Conservation (phyloP, 352 stramenopile species). For the Globisporangium paroecandrum region DNA sequence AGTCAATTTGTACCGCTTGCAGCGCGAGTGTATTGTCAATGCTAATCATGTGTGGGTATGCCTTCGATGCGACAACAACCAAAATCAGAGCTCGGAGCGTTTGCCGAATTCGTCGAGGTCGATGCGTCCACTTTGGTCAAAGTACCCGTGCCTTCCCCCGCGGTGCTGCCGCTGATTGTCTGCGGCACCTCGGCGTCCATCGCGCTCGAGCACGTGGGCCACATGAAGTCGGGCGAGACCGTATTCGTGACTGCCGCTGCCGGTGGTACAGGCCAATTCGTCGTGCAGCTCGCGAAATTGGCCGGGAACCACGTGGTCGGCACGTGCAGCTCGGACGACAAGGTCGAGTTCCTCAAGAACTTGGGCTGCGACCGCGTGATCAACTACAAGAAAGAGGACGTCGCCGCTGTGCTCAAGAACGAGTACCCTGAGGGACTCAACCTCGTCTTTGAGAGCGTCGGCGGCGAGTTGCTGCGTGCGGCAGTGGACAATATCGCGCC, state of each 20-base stretch:
- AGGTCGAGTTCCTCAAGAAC: constrained; percentile 72
- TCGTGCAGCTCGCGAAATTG: constrained; percentile 82
- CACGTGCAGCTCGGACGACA: constrained; percentile 81
- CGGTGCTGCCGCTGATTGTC: constrained; percentile 35
- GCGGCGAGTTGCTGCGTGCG: constrained; percentile 46
- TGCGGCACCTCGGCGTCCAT: constrained; percentile 39
- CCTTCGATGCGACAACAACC: too few relatives aligned
- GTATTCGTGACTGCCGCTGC: constrained; percentile 58
- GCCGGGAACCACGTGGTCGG: constrained; percentile 77
- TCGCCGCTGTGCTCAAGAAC: constrained; percentile 53
- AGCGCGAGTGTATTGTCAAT: neutral
- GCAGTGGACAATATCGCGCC: constrained; percentile 57
- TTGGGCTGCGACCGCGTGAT: constrained; percentile 77
- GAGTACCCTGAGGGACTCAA: constrained; percentile 68
- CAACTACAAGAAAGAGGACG: constrained; percentile 80
- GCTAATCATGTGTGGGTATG: neutral
- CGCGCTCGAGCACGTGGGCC: constrained; percentile 46
- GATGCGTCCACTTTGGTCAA: constrained; percentile 30
- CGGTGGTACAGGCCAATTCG: constrained; percentile 82
- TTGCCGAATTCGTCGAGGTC: constrained; percentile 47
- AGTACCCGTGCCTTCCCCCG: constrained; percentile 15
- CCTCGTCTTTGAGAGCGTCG: constrained; percentile 66
- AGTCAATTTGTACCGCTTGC: neutral
- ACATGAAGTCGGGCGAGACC: constrained; percentile 58
- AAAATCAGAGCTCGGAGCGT: constrained; percentile 40